These are phyloP conservation scores for Cladosporium velox DNA, from an alignment of 2,329 filamentous ascomycete species.

Conservation along the genomic window DNA sequence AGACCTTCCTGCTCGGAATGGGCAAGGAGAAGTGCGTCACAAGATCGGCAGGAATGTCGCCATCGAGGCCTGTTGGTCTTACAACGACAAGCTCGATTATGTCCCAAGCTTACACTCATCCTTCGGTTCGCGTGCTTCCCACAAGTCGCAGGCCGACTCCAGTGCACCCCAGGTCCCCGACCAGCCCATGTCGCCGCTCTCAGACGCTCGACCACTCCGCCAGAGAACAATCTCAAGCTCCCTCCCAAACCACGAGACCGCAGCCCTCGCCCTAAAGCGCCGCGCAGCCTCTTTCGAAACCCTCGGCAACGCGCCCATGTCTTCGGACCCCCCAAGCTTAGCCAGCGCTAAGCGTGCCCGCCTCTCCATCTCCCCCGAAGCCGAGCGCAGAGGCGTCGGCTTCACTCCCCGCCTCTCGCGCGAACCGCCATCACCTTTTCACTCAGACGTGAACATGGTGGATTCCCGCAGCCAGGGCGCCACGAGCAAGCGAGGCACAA, in stretches of 20 bases:
- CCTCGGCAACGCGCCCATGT: slow-evolving; percentile 30
- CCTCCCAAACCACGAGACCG: slow-evolving; percentile 30
- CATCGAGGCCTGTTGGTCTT: slow-evolving; percentile 61
- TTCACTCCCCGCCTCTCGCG: slow-evolving; percentile 47
- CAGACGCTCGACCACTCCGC: slow-evolving; percentile 23
- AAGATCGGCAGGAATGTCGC: slow-evolving; percentile 47
- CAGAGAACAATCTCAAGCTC: slow-evolving; percentile 34
- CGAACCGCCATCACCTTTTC: slow-evolving; percentile 48
- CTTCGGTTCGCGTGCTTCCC: slow-evolving; percentile 45
- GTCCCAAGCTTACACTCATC: slow-evolving; percentile 51
- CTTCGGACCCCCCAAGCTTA: slow-evolving; percentile 24
- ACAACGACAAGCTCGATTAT: slow-evolving; percentile 65
- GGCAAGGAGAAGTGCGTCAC: slow-evolving; percentile 58
- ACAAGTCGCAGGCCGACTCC: slow-evolving; percentile 29
- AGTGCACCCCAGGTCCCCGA: slow-evolving; percentile 28
- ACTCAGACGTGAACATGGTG: slow-evolving; percentile 33
- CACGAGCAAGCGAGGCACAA: slow-evolving; percentile 48
- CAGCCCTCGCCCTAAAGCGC: slow-evolving; percentile 30
- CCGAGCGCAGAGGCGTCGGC: slow-evolving; percentile 37
- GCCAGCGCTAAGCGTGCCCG: slow-evolving; percentile 49
- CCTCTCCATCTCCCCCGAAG: slow-evolving; percentile 57
- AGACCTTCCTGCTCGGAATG: slow-evolving; percentile 54
- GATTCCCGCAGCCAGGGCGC: slow-evolving; percentile 28
- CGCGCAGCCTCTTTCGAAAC: slow-evolving; percentile 37
- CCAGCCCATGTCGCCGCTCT: slow-evolving; percentile 41